phyloP scores from a whole-genome alignment of 2,329 filamentous ascomycete genomes.

The Calonectria fujianensis region DNA sequence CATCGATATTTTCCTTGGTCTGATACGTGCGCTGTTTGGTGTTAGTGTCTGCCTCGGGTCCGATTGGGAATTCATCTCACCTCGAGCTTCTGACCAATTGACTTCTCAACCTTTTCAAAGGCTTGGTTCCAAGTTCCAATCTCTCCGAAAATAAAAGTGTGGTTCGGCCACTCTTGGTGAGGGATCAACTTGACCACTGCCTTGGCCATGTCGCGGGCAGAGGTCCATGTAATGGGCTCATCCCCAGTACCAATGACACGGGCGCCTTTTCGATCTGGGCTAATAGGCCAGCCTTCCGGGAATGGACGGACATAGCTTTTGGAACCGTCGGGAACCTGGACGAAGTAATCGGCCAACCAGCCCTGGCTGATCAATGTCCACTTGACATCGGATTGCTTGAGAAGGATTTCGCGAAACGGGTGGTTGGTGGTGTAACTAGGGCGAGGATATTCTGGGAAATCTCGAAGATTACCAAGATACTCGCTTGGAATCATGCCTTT shows the following conservation, averaged over 20 bases:
- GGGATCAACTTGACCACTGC: not conserved
- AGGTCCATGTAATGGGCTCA: not conserved
- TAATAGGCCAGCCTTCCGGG: conserved; percentile 6
- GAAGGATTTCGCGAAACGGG: conserved; percentile 1
- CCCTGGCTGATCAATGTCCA: conserved; percentile 6
- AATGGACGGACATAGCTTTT: conserved; percentile 8
- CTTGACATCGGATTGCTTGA: not conserved
- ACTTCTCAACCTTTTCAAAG: not conserved
- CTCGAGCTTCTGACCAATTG: not conserved
- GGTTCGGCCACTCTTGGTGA: conserved; percentile 6
- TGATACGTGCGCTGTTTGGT: not conserved
- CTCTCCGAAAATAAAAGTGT: conserved; percentile 6
- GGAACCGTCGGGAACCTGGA: not conserved
- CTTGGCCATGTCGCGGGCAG: conserved; percentile 16
- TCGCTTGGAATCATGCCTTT: conserved; percentile 8
- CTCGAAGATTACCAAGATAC: conserved; percentile 12
- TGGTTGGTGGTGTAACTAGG: not conserved
- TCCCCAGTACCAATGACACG: conserved; percentile 8
- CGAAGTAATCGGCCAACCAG: conserved; percentile 7
- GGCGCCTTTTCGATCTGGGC: not conserved
- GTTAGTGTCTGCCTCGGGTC: not conserved
- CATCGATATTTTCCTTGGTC: not conserved
- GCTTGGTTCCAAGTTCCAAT: conserved; percentile 9
- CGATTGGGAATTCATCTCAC: not conserved
- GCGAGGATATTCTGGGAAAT: conserved; percentile 7